Conservation (phyloP, 345 rosid genomes). For the Sonneratia alba region DNA sequence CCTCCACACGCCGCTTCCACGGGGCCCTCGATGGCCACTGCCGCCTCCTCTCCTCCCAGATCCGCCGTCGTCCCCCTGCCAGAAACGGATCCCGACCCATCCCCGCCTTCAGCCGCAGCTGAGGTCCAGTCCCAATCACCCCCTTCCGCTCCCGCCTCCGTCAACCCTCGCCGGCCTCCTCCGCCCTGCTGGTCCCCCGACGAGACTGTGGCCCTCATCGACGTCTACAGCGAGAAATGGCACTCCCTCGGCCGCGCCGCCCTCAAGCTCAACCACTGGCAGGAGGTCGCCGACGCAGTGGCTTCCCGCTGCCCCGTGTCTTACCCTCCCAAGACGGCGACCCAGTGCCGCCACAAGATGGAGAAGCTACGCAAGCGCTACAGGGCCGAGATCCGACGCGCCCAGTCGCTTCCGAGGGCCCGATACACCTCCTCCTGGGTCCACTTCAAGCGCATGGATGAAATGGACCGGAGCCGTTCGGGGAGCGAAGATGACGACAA, state of each 20-base stretch:
- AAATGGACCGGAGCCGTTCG: conserved; percentile 65
- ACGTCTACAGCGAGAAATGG: conserved; percentile 83
- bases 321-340: conserved; percentile 59
- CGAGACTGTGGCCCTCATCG: conserved; percentile 73
- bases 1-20: not conserved
- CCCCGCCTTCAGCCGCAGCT: not conserved
- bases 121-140: conserved; percentile 6
- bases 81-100: not conserved
- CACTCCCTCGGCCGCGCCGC: conserved; percentile 74
- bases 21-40: not conserved
- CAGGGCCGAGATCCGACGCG: conserved; percentile 80
- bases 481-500: conserved; percentile 15
- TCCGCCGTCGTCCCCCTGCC: conserved; percentile 13
- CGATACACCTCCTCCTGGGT: conserved; percentile 81
- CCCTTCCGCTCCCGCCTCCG: conserved; percentile 21
- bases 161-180: conserved; percentile 68
- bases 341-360: conserved; percentile 98
- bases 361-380: conserved; percentile 91
- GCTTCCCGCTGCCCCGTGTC: conserved; percentile 48
- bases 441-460: conserved; percentile 75
- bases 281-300: conserved; percentile 77
- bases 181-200: conserved; percentile 96
- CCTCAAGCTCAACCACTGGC: conserved; percentile 89
- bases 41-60: conserved; percentile 11
- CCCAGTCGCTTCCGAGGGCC: conserved; percentile 68